Evolutionary conservation across 2,329 filamentous ascomycete species (phyloP).

Genomic region (Aspergillus glaucus): DNA sequence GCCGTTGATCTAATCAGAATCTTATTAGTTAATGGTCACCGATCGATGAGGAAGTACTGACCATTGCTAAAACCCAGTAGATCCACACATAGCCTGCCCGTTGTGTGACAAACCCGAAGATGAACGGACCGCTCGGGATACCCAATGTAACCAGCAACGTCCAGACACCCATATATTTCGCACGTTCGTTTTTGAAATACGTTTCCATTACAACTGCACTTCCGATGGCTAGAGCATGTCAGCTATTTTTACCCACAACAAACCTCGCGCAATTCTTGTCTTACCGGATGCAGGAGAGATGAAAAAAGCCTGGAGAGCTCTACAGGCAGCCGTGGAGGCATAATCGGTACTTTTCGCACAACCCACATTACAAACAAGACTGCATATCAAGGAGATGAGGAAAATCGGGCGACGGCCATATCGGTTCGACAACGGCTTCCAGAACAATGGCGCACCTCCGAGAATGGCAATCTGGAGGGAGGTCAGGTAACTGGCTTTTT

Average conservation of each 20-base stretch:
- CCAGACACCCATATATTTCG: slow-evolving; percentile 53
- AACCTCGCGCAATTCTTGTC: too few species aligned
- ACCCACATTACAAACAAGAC: slow-evolving; percentile 49
- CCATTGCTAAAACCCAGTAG: slow-evolving; percentile 53
- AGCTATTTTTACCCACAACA: too few species aligned
- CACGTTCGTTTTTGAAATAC: slow-evolving; percentile 52
- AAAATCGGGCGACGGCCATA: slow-evolving; percentile 52
- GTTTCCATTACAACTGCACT: slow-evolving; percentile 54
- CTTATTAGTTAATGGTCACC: slow-evolving; percentile 7
- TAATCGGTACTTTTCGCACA: slow-evolving; percentile 48
- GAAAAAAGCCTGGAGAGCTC: slow-evolving; percentile 50
- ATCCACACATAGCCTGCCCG: slow-evolving; percentile 56
- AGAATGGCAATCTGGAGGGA: slow-evolving; percentile 51
- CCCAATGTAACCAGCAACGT: slow-evolving; percentile 48
- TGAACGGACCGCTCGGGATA: slow-evolving; percentile 36
- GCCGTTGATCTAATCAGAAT: slow-evolving; percentile 41
- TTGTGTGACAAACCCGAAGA: slow-evolving; percentile 42
- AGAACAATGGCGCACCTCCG: slow-evolving; percentile 49
- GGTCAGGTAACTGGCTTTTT: slow-evolving; percentile 48
- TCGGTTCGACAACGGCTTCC: slow-evolving; percentile 49
- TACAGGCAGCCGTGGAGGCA: slow-evolving; percentile 44
- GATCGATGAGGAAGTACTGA: slow-evolving; percentile 24
- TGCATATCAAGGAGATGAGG: slow-evolving; percentile 46
- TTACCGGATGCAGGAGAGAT: slow-evolving; percentile 46
- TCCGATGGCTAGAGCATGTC: slow-evolving; percentile 36